Conservation (phyloP, 164 flowering plant species). For the Santalum album region DNA sequence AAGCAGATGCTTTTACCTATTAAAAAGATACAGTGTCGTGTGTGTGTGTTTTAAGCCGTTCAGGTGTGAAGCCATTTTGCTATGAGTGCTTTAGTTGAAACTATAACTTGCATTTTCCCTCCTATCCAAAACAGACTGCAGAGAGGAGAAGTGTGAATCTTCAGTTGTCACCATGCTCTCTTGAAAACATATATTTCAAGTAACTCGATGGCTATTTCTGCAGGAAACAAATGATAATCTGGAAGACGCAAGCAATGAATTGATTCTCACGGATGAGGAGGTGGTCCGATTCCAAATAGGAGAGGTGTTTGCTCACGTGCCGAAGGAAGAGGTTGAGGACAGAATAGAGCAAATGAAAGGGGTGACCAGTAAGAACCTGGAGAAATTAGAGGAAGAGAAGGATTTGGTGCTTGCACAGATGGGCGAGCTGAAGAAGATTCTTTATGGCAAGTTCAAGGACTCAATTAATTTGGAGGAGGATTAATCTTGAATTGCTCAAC, state of each 20-base stretch:
- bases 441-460: constrained; percentile 87
- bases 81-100: too few species aligned
- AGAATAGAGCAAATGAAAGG: constrained; percentile 78
- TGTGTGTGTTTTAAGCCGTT: too few species aligned
- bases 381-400: constrained; percentile 83
- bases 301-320: constrained; percentile 88
- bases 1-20: too few species aligned
- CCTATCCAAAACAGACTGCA: too few species aligned
- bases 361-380: constrained; percentile 45
- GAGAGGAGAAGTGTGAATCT: too few species aligned
- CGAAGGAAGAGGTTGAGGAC: constrained; percentile 78
- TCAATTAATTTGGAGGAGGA: constrained; percentile 97
- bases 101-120: too few species aligned
- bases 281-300: constrained; percentile 81
- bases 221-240: constrained; percentile 82
- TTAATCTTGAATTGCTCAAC: constrained; percentile 10
- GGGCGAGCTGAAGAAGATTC: constrained; percentile 79
- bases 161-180: not conserved
- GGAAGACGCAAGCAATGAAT: constrained; percentile 93
- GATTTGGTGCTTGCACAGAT: constrained; percentile 61
- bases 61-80: too few species aligned
- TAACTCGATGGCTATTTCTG: not conserved
- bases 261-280: constrained; percentile 92
- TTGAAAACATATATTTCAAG: not conserved
- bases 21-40: too few species aligned